phyloP scores from a whole-genome alignment of 371 early-diverging fungal species.

The Circinella minor region DNA sequence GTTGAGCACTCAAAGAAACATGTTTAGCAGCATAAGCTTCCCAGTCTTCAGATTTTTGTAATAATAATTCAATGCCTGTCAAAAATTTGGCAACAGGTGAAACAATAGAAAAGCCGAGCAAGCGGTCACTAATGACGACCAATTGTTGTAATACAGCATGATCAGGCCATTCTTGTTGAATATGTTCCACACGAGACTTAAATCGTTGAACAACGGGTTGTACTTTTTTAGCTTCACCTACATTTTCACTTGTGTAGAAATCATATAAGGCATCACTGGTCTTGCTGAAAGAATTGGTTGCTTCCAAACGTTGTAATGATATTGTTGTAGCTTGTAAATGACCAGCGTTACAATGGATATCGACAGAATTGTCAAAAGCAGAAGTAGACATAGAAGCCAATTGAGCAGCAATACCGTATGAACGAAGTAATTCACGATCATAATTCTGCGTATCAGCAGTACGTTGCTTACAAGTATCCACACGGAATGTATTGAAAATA shows the following conservation, averaged over 20 bases:
- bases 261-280: slow-evolving; percentile 66
- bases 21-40: slow-evolving; percentile 87
- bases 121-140: slow-evolving; percentile 65
- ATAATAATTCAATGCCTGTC: slow-evolving; percentile 86
- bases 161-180: slow-evolving; percentile 83
- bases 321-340: slow-evolving; percentile 38
- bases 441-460: slow-evolving; percentile 21
- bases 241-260: slow-evolving; percentile 88
- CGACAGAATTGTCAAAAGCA: slow-evolving; percentile 32
- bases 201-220: slow-evolving; percentile 69
- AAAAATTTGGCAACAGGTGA: slow-evolving; percentile 92
- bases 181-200: slow-evolving; percentile 56
- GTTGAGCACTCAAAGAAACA: slow-evolving; percentile 75
- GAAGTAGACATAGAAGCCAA: slow-evolving; percentile 38
- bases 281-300: slow-evolving; percentile 43
- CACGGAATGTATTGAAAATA: slow-evolving; percentile 37
- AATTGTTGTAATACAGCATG: slow-evolving; percentile 87
- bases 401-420: slow-evolving; percentile 44
- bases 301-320: slow-evolving; percentile 41
- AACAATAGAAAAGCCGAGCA: slow-evolving; percentile 77
- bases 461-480: slow-evolving; percentile 16
- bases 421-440: slow-evolving; percentile 36
- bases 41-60: slow-evolving; percentile 95
- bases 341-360: slow-evolving; percentile 37
- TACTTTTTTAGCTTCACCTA: slow-evolving; percentile 73